These are phyloP conservation scores for Leccinum disarticulatum DNA, from an alignment of 768 basidiomycete species.

Conservation along the genomic window DNA sequence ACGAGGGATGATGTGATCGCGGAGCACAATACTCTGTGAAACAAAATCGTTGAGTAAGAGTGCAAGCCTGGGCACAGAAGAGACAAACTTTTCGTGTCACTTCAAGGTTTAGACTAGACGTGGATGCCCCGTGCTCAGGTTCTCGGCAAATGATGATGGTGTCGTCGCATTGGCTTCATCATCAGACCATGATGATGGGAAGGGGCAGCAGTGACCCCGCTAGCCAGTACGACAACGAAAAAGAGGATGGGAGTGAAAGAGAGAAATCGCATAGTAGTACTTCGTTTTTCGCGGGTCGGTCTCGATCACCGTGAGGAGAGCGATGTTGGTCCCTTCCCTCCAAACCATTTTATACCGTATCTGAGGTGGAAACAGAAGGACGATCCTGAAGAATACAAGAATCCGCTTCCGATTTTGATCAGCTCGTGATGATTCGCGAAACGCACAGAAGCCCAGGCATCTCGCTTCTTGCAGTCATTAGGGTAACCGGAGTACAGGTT, in stretches of 20 bases:
- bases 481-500: not conserved
- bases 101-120: not conserved
- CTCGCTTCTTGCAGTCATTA: not conserved
- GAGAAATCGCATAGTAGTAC: constrained; percentile 6
- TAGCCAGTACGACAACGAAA: constrained; percentile 2
- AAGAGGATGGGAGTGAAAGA: constrained; percentile 3
- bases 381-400: not conserved
- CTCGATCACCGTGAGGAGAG: not conserved
- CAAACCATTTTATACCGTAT: constrained; percentile 6
- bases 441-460: not conserved
- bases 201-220: constrained; percentile 3
- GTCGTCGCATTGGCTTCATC: constrained; percentile 1
- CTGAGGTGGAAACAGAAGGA: not conserved
- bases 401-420: not conserved
- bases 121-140: not conserved
- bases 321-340: not conserved
- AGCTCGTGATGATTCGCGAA: not conserved
- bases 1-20: not conserved
- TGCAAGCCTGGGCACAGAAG: not conserved
- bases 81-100: not conserved
- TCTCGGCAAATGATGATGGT: not conserved
- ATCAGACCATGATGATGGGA: not conserved
- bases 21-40: constrained; percentile 1
- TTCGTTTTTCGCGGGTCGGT: not conserved
- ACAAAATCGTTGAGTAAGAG: not conserved